Percentiles rank a stretch among this genome's conserved stretches.
phyloP scores from a whole-genome alignment of 2,329 filamentous ascomycete genomes.

The Sporothrix phasma region DNA sequence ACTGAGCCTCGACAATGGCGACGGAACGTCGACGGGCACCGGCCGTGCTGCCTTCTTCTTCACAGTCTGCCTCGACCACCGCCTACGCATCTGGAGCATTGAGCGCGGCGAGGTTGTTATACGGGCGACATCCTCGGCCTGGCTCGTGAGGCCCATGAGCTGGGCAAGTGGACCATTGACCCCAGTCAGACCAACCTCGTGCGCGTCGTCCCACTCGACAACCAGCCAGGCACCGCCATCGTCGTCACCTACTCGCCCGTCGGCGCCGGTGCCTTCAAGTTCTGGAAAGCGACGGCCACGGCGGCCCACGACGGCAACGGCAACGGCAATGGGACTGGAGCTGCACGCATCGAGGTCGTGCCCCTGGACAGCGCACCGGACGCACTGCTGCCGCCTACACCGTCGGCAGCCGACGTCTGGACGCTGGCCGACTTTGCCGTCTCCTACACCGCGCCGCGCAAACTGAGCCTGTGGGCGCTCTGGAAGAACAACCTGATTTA shows the following conservation, averaged over 20 bases:
- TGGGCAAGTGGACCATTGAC: conserved; percentile 65
- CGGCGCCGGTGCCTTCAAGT: conserved; percentile 83
- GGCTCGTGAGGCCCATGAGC: conserved; percentile 54
- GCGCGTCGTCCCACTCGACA: conserved; percentile 51
- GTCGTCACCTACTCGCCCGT: conserved; percentile 82
- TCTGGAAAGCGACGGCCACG: conserved; percentile 66
- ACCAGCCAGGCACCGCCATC: conserved; percentile 37
- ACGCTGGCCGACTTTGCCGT: conserved; percentile 68
- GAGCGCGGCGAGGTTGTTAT: conserved; percentile 67
- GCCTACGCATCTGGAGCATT: conserved; percentile 81
- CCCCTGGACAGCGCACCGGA: conserved; percentile 44
- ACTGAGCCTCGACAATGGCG: conserved; percentile 35
- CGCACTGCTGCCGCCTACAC: conserved; percentile 56
- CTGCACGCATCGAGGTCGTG: conserved; percentile 49
- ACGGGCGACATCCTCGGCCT: conserved; percentile 69
- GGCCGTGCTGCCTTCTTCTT: conserved; percentile 43
- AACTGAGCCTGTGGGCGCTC: conserved; percentile 55
- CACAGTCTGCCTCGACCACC: conserved; percentile 82
- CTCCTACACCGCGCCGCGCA: conserved; percentile 38
- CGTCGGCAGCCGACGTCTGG: conserved; percentile 67
- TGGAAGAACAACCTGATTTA: conserved; percentile 82
- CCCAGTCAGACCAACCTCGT: conserved; percentile 70
- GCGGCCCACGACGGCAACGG: conserved; percentile 37
- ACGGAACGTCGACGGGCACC: conserved; percentile 25
- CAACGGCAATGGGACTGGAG: neutral